Conservation (phyloP, 106 monocot species). For the Phalaenopsis equestris region DNA sequence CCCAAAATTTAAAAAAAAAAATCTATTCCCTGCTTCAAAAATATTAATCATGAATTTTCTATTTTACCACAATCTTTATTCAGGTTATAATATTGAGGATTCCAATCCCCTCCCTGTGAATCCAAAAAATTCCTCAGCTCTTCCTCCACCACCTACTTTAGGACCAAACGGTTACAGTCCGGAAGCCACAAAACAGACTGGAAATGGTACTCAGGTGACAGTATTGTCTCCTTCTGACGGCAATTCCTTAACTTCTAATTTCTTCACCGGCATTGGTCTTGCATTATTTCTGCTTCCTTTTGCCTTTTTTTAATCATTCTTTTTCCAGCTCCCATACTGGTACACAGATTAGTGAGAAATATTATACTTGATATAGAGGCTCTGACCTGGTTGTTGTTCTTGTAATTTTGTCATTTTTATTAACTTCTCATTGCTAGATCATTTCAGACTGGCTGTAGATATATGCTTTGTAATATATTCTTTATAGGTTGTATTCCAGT, state of each 20-base stretch:
- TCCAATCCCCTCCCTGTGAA: constrained; percentile 47
- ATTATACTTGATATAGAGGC: background rate
- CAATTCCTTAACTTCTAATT: constrained; percentile 9
- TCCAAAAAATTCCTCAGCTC: constrained; percentile 22
- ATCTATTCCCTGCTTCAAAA: too few relatives aligned
- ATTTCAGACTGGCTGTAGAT: background rate
- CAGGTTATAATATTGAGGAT: constrained; percentile 50
- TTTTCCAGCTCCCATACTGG: background rate
- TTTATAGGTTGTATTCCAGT: constrained; percentile 1
- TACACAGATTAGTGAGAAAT: background rate
- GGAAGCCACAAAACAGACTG: constrained; percentile 30
- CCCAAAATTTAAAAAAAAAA: background rate
- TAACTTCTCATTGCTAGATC: background rate
- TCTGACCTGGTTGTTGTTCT: background rate
- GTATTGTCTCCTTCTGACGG: constrained; percentile 16
- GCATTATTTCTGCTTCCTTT: constrained; percentile 14
- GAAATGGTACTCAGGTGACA: constrained; percentile 28
- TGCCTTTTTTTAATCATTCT: constrained; percentile 31
- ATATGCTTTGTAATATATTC: constrained; percentile 1
- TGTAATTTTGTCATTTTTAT: background rate
- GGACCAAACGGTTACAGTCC: constrained; percentile 33
- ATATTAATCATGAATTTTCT: background rate
- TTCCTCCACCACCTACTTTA: constrained; percentile 12
- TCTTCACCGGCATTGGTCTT: constrained; percentile 9
- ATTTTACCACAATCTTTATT: background rate